Base-by-base conservation (phyloP, 371 early-diverging fungal genomes). In the Mucor velutinosus region DNA sequence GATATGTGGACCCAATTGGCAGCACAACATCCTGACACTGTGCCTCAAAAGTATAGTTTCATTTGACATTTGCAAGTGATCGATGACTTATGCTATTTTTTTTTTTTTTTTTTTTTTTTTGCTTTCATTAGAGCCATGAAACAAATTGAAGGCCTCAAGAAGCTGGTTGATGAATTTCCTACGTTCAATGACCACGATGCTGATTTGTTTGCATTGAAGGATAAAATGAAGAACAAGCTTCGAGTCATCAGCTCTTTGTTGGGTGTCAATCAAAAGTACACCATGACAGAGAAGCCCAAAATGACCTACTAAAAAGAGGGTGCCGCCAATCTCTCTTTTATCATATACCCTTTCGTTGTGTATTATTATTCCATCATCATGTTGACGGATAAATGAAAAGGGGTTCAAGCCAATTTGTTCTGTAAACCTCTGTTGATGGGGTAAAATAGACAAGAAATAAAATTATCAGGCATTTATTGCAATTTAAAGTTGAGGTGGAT, bases 221-320 rank as follows among this genome's bases (percentile, higher is more conserved):
- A 87, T 51, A 86, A 80, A 61, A 86, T 90, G 72, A 80, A 86
- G 32, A 87, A 86, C 65, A 90, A 87, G 70, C 78, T 87, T 67
- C 77, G 84, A 45, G 85, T 87, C 4, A 80, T 87, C 12, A 79
- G 77, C 1, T 86, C 89, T 10, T 73, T 87, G 30, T 65, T 90
- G 11, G 84, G 83, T 51, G 75, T 85, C 7, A 62, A 74, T 17
- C 87, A 86, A 65, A 84, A 80, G 49, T 84, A 73, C 33, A 53
- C 66, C 3, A 71, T 56, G 62, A 63, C 39, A 0, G 75, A 76
- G 62, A 47, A 63, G 14, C 65, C 77, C 27, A 71, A 75, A 30
- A 76, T 81, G 74, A 76, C 71, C 27, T 81, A 76, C 58, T 82
- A 67, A 64, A 64, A 14, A 7, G 14, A 8, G 12, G 25, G 19